Conservation (phyloP, 148 eudicot species). For the Mesembryanthemum crystallinum region DNA sequence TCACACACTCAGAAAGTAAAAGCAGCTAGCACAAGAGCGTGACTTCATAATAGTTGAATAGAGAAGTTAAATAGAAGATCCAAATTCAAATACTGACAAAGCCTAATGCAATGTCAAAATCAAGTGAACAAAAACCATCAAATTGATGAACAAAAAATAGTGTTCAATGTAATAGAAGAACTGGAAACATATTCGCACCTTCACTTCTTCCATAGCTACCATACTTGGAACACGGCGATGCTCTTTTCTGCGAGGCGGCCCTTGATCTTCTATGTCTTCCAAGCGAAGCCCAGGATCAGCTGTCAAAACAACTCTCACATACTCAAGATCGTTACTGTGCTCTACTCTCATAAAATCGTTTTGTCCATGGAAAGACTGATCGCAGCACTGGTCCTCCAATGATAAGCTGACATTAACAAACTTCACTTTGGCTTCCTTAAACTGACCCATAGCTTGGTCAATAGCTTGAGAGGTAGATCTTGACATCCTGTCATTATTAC, state of each 20-base stretch:
- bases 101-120: background rate
- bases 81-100: background rate
- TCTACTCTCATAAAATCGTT: slow-evolving; percentile 36
- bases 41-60: background rate
- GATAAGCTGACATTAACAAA: slow-evolving; percentile 73
- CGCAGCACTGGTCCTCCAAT: slow-evolving; percentile 54
- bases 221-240: slow-evolving; percentile 99
- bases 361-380: slow-evolving; percentile 40
- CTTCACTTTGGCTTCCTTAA: slow-evolving; percentile 83
- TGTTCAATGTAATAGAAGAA: background rate
- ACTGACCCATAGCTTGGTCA: slow-evolving; percentile 90
- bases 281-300: slow-evolving; percentile 86
- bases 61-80: background rate
- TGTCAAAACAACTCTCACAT: slow-evolving; percentile 80
- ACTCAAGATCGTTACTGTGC: slow-evolving; percentile 50
- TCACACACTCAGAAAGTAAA: background rate
- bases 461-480: slow-evolving; percentile 89
- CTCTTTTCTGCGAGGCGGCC: slow-evolving; percentile 76
- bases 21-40: background rate
- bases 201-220: slow-evolving; percentile 96
- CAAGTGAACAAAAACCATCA: background rate
- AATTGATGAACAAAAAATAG: background rate
- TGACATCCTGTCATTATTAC: slow-evolving; percentile 84
- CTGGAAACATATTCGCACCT: slow-evolving; percentile 42
- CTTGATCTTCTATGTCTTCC: slow-evolving; percentile 88